Percentiles rank a stretch among this genome's conserved stretches.
Conservation (phyloP, 139 green algal species). For the Medakamo hakoo region DNA sequence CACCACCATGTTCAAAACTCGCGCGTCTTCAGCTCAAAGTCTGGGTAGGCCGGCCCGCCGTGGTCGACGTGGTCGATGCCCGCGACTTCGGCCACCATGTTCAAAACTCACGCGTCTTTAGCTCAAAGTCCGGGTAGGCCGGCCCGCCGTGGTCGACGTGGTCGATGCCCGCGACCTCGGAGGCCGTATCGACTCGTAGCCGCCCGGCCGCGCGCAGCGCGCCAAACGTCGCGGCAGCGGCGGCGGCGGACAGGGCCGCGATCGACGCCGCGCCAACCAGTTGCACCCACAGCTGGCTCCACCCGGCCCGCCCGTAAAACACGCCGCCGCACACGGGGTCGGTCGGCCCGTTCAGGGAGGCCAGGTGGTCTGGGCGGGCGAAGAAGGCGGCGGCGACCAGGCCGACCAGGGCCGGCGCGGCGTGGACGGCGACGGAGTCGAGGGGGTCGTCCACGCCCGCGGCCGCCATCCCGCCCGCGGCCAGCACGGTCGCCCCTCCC, state of each 20-base stretch:
- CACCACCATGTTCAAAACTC: no score
- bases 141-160: constrained; percentile 33
- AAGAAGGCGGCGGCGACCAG: constrained; percentile 13
- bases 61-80: constrained; percentile 41
- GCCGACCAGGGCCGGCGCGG: constrained; percentile 35
- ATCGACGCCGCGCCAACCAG: constrained; percentile 10
- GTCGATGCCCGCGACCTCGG: constrained; percentile 36
- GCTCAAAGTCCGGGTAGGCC: constrained; percentile 22
- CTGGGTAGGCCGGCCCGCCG: constrained; percentile 24
- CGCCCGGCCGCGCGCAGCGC: background rate
- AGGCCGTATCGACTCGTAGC: constrained; percentile 24
- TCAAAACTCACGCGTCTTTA: constrained; percentile 1
- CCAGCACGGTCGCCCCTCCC: constrained; percentile 14
- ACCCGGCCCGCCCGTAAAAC: constrained; percentile 9
- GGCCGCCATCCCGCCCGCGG: constrained; percentile 17
- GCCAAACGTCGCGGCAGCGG: constrained; percentile 2
- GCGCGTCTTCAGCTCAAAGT: constrained; percentile 11
- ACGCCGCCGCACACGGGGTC: constrained; percentile 9
- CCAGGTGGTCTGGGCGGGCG: constrained; percentile 1
- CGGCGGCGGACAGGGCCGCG: constrained; percentile 5
- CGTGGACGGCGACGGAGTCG: constrained; percentile 34
- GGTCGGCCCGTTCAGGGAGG: background rate
- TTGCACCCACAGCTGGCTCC: constrained; percentile 20
- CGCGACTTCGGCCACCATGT: constrained; percentile 23
- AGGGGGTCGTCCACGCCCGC: constrained; percentile 55